A percentile compares a stretch with the other conserved stretches of the same genome.
Evolutionary conservation across 768 basidiomycete genomes (phyloP).

Genomic region (Tricholoma bakamatsutake): DNA sequence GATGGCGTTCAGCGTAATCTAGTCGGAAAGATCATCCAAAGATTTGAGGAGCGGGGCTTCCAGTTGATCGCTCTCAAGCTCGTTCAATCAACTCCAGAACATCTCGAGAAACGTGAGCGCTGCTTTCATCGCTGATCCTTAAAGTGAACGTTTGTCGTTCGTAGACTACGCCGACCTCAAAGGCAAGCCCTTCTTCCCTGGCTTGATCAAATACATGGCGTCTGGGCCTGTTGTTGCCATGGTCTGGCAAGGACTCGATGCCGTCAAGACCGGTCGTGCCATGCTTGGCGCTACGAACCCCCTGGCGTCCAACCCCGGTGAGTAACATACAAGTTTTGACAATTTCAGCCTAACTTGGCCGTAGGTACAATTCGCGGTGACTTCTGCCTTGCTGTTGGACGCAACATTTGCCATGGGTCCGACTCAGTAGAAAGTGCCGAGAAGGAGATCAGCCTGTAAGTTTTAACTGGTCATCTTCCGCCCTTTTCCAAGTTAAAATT

Average conservation of each 20-base stretch:
- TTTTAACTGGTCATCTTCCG: conserved; percentile 11
- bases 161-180: conserved; percentile 95
- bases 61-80: conserved; percentile 96
- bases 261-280: conserved; percentile 90
- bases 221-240: conserved; percentile 93
- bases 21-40: conserved; percentile 89
- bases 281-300: conserved; percentile 99
- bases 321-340: conserved; percentile 18
- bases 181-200: conserved; percentile 93
- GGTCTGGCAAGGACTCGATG: conserved; percentile 93
- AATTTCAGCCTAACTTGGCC: conserved; percentile 7
- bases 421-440: conserved; percentile 86
- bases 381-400: conserved; percentile 89
- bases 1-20: conserved; percentile 98
- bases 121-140: conserved; percentile 9
- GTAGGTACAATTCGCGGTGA: conserved; percentile 94
- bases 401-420: conserved; percentile 91
- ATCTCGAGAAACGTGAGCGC: conserved; percentile 82
- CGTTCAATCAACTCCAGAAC: conserved; percentile 68
- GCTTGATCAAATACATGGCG: conserved; percentile 94
- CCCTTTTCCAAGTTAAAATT: conserved; percentile 4
- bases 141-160: conserved; percentile 7
- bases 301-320: conserved; percentile 79
- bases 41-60: conserved; percentile 98
- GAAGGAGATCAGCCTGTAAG: conserved; percentile 92